Percentiles rank a stretch among this genome's conserved stretches.
Conservation (phyloP, 148 eudicot genomes). For the Euryodendron excelsum region DNA sequence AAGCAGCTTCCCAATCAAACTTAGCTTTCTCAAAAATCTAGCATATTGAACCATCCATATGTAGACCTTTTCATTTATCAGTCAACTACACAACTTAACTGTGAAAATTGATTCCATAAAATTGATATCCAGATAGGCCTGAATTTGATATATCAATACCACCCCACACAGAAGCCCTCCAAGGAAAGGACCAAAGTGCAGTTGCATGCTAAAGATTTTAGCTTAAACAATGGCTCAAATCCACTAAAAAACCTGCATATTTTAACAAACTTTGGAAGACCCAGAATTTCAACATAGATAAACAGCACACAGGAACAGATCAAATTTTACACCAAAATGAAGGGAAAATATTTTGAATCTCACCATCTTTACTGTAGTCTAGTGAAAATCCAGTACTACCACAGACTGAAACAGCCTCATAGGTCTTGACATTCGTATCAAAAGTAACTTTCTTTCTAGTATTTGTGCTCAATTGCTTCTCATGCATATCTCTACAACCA, state of each 20-base stretch:
- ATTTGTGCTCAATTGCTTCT: too few relatives aligned
- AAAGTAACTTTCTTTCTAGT: too few relatives aligned
- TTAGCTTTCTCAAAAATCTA: not conserved
- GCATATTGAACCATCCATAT: not conserved
- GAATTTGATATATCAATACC: not conserved
- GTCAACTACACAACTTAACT: not conserved
- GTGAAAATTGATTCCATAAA: not conserved
- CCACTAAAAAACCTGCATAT: not conserved
- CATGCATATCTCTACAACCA: too few relatives aligned
- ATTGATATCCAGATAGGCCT: too few relatives aligned
- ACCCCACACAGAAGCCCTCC: not conserved
- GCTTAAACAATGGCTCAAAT: conserved; percentile 5
- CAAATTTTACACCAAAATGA: too few relatives aligned
- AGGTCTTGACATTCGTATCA: too few relatives aligned
- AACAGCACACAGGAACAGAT: too few relatives aligned
- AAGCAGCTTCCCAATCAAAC: not conserved
- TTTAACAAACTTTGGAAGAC: not conserved
- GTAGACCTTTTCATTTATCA: not conserved
- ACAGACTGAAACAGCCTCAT: too few relatives aligned
- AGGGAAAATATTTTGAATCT: too few relatives aligned
- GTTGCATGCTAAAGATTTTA: not conserved
- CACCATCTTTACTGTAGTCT: too few relatives aligned
- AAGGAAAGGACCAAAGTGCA: conserved; percentile 6
- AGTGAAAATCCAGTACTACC: too few relatives aligned
- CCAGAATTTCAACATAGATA: not conserved